Base-by-base conservation (phyloP, 768 basidiomycete species). In the Termitomyces sp. region DNA sequence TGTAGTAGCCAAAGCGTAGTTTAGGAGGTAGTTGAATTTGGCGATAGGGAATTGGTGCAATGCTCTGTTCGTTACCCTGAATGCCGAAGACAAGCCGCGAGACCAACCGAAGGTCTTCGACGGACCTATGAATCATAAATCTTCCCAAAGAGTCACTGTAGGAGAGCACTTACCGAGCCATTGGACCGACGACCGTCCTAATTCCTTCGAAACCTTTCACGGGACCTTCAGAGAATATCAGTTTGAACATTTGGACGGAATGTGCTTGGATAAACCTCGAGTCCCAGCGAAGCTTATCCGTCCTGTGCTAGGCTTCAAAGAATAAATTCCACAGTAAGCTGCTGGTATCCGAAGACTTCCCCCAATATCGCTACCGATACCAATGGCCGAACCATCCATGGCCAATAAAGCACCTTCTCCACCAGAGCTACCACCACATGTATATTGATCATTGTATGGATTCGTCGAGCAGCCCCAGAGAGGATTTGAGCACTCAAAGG, bases 401-500 rank as follows among this genome's bases (percentile, higher is more conserved):
- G 86, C 85, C 38, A 96, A 75, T 28, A 95, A 68, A 3, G 91
- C 92, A 0, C 75, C 90, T 72, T 95, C 94, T 33, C 93, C 93
- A 16, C 93, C 93, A 14, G 88, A 88, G 62, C 87, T 89, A 5
- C 93, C 93, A 20, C 93, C 93, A 58, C 79, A 82, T 56, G 83
- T 86, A 64, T 77, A 86, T 4, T 71, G 67, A 28, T 74, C 67
- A 53, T 80, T 80, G 69, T 85, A 85, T 0, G 94, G 94, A 68
- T 94, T 94, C 18, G 77, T 70, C 0, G 88, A 82, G 23, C 82
- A 77, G 0, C 93, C 94, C 77, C 85, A 93, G 14, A 92, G 70
- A n/a, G 91, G 89, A 66, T 93, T 96, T 23, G 71, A 72, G 67
- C 91, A 93, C 70, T 95, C 91, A 60, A 91, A 93, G 2, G 89